These are phyloP conservation scores for Neostapfia colusana DNA, from an alignment of 176 grass and related monocot species.

Conservation along the genomic window DNA sequence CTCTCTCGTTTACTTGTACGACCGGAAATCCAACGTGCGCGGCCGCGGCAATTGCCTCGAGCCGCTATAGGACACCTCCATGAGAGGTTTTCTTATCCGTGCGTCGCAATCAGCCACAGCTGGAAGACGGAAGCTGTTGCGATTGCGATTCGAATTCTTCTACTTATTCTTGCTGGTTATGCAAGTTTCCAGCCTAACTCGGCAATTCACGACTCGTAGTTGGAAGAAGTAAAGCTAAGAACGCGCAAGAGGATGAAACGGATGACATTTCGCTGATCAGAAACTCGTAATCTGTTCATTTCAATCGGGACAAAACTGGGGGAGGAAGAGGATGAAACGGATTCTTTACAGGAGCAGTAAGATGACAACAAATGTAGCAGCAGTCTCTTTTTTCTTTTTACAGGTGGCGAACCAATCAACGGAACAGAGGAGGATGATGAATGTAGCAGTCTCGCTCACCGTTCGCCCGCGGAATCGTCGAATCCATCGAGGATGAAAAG, in stretches of 20 bases:
- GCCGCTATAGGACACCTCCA: background rate
- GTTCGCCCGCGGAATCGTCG: constrained; percentile 2
- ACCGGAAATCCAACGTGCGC: constrained; percentile 19
- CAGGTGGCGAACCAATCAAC: constrained; percentile 22
- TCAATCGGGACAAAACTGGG: constrained; percentile 49
- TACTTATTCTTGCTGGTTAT: constrained; percentile 15
- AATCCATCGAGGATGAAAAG: constrained; percentile 26
- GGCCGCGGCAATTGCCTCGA: constrained; percentile 18
- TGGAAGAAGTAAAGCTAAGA: background rate
- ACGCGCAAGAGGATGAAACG: background rate
- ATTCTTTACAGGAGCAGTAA: constrained; percentile 16
- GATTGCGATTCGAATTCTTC: constrained; percentile 7
- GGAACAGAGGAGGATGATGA: background rate
- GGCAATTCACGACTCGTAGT: background rate
- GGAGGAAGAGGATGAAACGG: background rate
- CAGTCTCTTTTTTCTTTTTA: constrained; percentile 13
- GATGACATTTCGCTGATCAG: background rate
- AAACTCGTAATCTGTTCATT: background rate
- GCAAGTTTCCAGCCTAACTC: constrained; percentile 24
- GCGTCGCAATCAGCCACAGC: constrained; percentile 49
- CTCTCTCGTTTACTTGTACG: constrained; percentile 24
- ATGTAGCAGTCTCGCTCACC: constrained; percentile 17
- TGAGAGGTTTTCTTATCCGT: constrained; percentile 25
- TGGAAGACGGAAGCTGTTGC: constrained; percentile 40
- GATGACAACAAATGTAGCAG: constrained; percentile 10